Evolutionary conservation across 805 yeast genomes (phyloP).

Genomic region (Myxozyma vanderwaltii): DNA sequence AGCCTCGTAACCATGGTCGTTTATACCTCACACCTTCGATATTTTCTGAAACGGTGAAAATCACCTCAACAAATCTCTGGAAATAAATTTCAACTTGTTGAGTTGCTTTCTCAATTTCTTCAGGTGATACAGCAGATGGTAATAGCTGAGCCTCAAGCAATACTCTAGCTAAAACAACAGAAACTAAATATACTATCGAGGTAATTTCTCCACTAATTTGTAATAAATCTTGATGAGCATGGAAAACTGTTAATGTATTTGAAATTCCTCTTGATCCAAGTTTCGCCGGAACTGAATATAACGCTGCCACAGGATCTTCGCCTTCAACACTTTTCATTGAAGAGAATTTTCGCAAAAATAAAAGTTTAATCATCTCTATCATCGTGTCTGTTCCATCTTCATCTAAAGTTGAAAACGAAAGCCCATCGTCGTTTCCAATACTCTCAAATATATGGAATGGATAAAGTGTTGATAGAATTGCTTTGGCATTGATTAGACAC

Average conservation of each 20-base stretch:
- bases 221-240: slow-evolving; percentile 27
- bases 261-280: slow-evolving; percentile 32
- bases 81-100: neutral
- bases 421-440: neutral
- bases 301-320: neutral
- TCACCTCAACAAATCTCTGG: slow-evolving; percentile 16
- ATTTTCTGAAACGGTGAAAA: slow-evolving; percentile 16
- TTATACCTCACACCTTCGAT: slow-evolving; percentile 17
- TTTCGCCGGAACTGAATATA: slow-evolving; percentile 26
- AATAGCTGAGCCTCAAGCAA: slow-evolving; percentile 19
- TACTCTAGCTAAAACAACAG: slow-evolving; percentile 16
- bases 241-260: slow-evolving; percentile 30
- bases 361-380: slow-evolving; percentile 13
- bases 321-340: slow-evolving; percentile 5
- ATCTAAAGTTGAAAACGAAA: neutral
- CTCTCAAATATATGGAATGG: slow-evolving; percentile 21
- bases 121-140: neutral
- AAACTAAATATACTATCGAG: slow-evolving; percentile 20
- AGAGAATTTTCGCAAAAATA: slow-evolving; percentile 23
- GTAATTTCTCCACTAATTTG: slow-evolving; percentile 32
- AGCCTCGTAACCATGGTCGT: slow-evolving; percentile 33
- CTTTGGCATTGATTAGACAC: slow-evolving; percentile 17
- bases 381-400: neutral
- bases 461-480: slow-evolving; percentile 23
- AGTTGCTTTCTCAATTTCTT: neutral